Conservation (phyloP, 495 filamentous ascomycete species). For the Aspergillus carlsbadensis region DNA sequence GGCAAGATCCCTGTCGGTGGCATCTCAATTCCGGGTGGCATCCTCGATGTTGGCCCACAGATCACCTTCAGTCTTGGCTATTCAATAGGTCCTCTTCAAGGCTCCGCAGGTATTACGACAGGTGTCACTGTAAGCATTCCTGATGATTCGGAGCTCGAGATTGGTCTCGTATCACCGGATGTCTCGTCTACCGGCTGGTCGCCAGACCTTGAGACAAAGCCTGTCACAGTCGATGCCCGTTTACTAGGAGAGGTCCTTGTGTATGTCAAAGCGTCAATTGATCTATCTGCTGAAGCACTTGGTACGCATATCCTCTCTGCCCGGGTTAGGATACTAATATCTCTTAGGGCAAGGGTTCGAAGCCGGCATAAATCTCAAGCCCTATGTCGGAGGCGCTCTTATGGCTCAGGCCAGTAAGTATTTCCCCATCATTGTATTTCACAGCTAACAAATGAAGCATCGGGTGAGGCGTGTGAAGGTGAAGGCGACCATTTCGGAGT, state of each 20-base stretch:
- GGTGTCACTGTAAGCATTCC: constrained; percentile 24
- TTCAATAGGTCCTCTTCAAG: constrained; percentile 24
- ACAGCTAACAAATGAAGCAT: constrained; percentile 16
- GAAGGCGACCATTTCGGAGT: constrained; percentile 18
- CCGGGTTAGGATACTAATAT: background rate
- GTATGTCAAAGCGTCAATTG: constrained; percentile 26
- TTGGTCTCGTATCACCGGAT: constrained; percentile 29
- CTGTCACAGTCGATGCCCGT: constrained; percentile 26
- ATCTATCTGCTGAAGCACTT: constrained; percentile 27
- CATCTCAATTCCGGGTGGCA: constrained; percentile 25
- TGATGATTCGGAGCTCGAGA: constrained; percentile 27
- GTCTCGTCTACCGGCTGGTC: constrained; percentile 31
- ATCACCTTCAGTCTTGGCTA: constrained; percentile 31
- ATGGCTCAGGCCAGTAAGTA: constrained; percentile 26
- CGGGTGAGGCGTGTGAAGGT: constrained; percentile 14
- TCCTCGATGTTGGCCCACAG: constrained; percentile 36
- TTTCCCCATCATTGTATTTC: too few relatives aligned
- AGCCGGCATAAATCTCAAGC: constrained; percentile 33
- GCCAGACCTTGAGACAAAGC: constrained; percentile 21
- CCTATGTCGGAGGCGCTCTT: constrained; percentile 27
- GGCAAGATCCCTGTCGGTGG: constrained; percentile 32
- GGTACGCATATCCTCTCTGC: constrained; percentile 18
- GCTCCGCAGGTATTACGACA: constrained; percentile 24
- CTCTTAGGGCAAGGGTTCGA: constrained; percentile 30
- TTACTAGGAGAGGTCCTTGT: constrained; percentile 23